Evolutionary conservation across 352 stramenopile species (phyloP).

Genomic region (Phytophthora rubi): DNA sequence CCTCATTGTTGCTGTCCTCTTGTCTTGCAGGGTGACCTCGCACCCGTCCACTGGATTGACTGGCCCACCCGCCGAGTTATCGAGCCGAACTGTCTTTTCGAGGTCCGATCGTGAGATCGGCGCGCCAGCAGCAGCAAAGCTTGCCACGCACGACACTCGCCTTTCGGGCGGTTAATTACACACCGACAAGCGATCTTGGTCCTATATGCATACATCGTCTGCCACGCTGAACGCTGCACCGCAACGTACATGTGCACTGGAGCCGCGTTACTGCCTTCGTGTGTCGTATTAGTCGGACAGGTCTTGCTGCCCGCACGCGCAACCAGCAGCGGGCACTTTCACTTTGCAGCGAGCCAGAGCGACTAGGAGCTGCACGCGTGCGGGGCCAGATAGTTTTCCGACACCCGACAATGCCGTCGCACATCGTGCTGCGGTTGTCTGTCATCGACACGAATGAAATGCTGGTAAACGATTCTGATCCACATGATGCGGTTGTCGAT

Average conservation of each 20-base stretch:
- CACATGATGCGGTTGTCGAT: slow-evolving; percentile 21
- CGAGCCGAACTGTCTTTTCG: slow-evolving; percentile 16
- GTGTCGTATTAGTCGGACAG: slow-evolving; percentile 15
- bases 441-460: slow-evolving; percentile 31
- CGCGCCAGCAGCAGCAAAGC: neutral
- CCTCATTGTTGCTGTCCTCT: neutral
- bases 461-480: slow-evolving; percentile 7
- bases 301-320: neutral
- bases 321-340: slow-evolving; percentile 8
- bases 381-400: slow-evolving; percentile 22
- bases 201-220: slow-evolving; percentile 8
- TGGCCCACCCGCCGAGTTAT: slow-evolving; percentile 3
- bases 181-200: neutral
- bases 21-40: too few relatives aligned
- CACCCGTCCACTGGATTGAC: slow-evolving; percentile 5
- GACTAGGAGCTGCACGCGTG: neutral
- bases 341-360: slow-evolving; percentile 11
- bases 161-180: slow-evolving; percentile 31
- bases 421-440: slow-evolving; percentile 1
- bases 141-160: slow-evolving; percentile 10
- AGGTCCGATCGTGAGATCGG: slow-evolving; percentile 21
- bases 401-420: slow-evolving; percentile 1
- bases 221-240: slow-evolving; percentile 8
- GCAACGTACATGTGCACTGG: slow-evolving; percentile 6
- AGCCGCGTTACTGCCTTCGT: slow-evolving; percentile 4